phyloP scores from a whole-genome alignment of 2,329 filamentous ascomycete genomes.

The Fusarium euwallaceae region DNA sequence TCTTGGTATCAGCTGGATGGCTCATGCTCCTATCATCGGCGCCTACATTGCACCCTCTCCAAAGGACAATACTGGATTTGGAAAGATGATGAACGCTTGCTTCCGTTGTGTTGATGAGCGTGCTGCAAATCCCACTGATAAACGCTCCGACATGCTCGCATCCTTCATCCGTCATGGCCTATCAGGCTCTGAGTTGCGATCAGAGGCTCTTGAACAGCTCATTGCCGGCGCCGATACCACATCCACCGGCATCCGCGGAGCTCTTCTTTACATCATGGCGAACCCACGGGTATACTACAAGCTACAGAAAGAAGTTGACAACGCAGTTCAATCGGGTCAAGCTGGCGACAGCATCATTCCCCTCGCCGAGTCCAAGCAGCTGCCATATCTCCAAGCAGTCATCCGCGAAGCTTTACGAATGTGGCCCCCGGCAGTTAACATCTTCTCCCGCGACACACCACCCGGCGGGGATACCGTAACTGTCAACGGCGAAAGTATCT shows the following conservation, averaged over 20 bases:
- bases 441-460: constrained; percentile 51
- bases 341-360: constrained; percentile 40
- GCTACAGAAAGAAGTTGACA: constrained; percentile 64
- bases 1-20: constrained; percentile 46
- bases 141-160: constrained; percentile 56
- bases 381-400: constrained; percentile 64
- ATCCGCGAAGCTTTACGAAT: constrained; percentile 64
- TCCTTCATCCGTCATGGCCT: constrained; percentile 58
- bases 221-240: constrained; percentile 57
- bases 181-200: constrained; percentile 49
- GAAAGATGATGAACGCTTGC: constrained; percentile 50
- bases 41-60: constrained; percentile 46
- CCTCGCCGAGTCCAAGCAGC: constrained; percentile 51
- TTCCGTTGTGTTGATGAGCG: constrained; percentile 48
- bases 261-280: constrained; percentile 64
- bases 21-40: constrained; percentile 47
- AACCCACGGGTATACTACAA: constrained; percentile 61
- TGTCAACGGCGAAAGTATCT: constrained; percentile 55
- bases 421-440: constrained; percentile 57
- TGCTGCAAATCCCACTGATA: constrained; percentile 39
- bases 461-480: constrained; percentile 48
- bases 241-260: constrained; percentile 57
- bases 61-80: constrained; percentile 50
- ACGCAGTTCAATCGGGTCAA: constrained; percentile 56
- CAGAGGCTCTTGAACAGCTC: constrained; percentile 51